Evolutionary conservation across 352 stramenopile genomes (phyloP), one percentile per base, ranked within the genome.

Genomic region (Globisporangium echinulatum): DNA sequence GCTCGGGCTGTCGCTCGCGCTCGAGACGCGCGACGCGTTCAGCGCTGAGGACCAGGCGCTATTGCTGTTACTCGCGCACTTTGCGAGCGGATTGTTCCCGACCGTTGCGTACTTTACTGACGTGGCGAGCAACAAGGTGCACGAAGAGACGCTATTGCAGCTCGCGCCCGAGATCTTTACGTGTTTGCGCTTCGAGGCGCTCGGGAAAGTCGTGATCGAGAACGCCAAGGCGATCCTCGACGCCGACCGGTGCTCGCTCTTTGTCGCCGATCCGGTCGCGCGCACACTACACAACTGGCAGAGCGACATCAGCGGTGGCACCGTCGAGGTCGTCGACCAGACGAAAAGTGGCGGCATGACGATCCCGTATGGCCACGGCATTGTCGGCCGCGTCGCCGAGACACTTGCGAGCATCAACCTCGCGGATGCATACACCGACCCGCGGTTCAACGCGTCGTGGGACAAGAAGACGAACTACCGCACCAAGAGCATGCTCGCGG

Each of bases 21-120:
- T 92, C 0, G 82, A 92, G 50, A 77, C 75, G 38, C 75, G 68
- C 38, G 75, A 84, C 6, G 63, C 71, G n/a, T 92, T 92, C 49
- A 79, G 71, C 17, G 1, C 46, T 0, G 78, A 92, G 58, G 79
- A 92, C 38, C 71, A 90, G 48, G 64, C 72, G 0, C 46, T 88
- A 9, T 47, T 90, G 33, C 71, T 67, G 1, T 58, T 86, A 14
- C 48, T 90, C 33, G 66, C 72, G 48, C 79, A 90, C 56, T 90
- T 88, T 17, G 65, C 72, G 15, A 82, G 82, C 55, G 79, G 77
- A 8, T 51, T 92, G 17, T 65, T 92, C 33, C 74, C 78, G 40
- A 92, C 90, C 54, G 76, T 87, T 2, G 68, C 79, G 49, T 89
- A 86, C 47, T 92, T 92, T 47, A 89, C 82, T 0, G 79, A 92